Conservation (phyloP, 371 early-diverging fungal species). For the Mucor indicus region DNA sequence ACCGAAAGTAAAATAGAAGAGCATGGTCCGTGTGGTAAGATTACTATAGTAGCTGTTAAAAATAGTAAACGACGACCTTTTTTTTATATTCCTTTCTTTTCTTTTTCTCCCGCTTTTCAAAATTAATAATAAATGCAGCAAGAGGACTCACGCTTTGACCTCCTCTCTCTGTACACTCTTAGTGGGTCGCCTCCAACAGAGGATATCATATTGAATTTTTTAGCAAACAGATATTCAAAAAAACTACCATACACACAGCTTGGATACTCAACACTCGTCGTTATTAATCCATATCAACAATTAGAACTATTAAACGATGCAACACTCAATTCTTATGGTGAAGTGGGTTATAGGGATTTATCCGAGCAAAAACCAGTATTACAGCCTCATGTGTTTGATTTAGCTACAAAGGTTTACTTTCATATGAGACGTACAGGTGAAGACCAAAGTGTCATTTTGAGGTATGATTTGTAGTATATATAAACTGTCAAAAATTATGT, state of each 20-base stretch:
- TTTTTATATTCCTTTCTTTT: too few species aligned
- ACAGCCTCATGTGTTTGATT: conserved; percentile 54
- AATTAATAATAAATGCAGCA: too few species aligned
- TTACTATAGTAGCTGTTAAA: too few species aligned
- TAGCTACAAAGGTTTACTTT: conserved; percentile 60
- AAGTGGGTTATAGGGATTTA: conserved; percentile 38
- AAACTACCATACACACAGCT: conserved; percentile 55
- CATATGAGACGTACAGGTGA: conserved; percentile 77
- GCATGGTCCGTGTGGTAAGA: too few species aligned
- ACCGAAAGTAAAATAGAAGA: too few species aligned
- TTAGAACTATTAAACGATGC: conserved; percentile 48
- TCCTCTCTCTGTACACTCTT: conserved; percentile 19
- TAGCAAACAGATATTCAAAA: conserved; percentile 46
- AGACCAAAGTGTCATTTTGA: conserved; percentile 73
- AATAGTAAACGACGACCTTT: too few species aligned
- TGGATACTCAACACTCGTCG: conserved; percentile 50
- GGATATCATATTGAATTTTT: conserved; percentile 43
- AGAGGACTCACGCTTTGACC: conserved; percentile 33
- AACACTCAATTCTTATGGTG: conserved; percentile 41
- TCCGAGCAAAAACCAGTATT: conserved; percentile 18
- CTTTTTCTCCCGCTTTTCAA: too few species aligned
- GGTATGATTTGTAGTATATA: too few species aligned
- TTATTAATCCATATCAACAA: conserved; percentile 51
- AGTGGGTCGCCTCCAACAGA: conserved; percentile 33
- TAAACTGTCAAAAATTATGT: too few species aligned